phyloP scores from a whole-genome alignment of 2,329 filamentous ascomycete genomes.

The Colletotrichum tofieldiae region DNA sequence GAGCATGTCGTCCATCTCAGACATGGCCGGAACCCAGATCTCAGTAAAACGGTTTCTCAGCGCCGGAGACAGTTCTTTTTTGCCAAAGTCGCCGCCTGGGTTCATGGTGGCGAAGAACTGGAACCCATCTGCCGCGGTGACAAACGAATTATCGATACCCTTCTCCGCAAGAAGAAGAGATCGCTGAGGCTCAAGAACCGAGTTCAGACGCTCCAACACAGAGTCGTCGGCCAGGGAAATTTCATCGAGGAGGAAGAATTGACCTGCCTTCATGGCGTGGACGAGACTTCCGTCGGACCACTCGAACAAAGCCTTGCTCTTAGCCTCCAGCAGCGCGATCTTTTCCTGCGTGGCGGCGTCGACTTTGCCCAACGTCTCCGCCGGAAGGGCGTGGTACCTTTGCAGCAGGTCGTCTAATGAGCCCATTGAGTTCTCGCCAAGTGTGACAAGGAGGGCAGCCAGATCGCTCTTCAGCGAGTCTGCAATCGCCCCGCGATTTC shows the following conservation, averaged over 20 bases:
- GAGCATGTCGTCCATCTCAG: slow-evolving; percentile 86
- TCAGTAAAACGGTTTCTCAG: slow-evolving; percentile 97
- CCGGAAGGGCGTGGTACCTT: slow-evolving; percentile 70
- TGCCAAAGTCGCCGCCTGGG: slow-evolving; percentile 97
- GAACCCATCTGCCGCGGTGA: slow-evolving; percentile 84
- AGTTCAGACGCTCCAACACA: slow-evolving; percentile 95
- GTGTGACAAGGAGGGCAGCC: slow-evolving; percentile 57
- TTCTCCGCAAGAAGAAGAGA: slow-evolving; percentile 95
- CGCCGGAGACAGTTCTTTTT: slow-evolving; percentile 95
- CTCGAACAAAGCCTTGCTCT: slow-evolving; percentile 90
- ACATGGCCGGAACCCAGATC: slow-evolving; percentile 95
- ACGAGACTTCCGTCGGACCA: slow-evolving; percentile 97
- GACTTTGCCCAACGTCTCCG: slow-evolving; percentile 61
- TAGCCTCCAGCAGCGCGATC: slow-evolving; percentile 66
- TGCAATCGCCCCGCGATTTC: slow-evolving; percentile 84
- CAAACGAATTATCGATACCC: slow-evolving; percentile 85
- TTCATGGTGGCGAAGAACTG: slow-evolving; percentile 99
- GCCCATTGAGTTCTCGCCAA: slow-evolving; percentile 59
- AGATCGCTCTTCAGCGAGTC: slow-evolving; percentile 78
- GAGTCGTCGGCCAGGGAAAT: slow-evolving; percentile 98
- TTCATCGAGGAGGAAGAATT: slow-evolving; percentile 95
- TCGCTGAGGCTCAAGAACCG: slow-evolving; percentile 90
- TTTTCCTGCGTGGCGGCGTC: slow-evolving; percentile 64
- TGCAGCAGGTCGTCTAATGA: slow-evolving; percentile 71
- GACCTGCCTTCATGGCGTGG: slow-evolving; percentile 90